A percentile compares a stretch with the other conserved stretches of the same genome.
Evolutionary conservation across 768 basidiomycete genomes (phyloP).

Genomic region (Bullera alba): DNA sequence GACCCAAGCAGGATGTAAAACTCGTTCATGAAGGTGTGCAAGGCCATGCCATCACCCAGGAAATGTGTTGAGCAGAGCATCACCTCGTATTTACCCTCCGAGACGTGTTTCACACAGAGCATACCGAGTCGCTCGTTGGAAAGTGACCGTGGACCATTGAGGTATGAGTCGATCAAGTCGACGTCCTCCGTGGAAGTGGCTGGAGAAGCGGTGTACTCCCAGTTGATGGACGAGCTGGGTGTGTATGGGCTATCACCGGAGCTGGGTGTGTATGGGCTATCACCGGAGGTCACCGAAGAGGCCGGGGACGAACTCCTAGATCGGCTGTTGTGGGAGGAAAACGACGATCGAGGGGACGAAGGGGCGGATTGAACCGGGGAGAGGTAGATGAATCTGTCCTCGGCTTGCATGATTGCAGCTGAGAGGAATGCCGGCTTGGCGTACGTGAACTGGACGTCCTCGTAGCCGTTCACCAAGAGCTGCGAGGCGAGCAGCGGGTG

Average conservation of each 20-base stretch:
- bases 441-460: constrained; percentile 58
- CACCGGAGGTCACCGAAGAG: no score
- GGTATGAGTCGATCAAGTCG: constrained; percentile 58
- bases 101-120: constrained; percentile 23
- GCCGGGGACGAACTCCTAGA: no score
- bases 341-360: no score
- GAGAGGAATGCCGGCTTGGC: constrained; percentile 17
- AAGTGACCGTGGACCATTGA: constrained; percentile 71
- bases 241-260: not conserved
- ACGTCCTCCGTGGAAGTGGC: not conserved
- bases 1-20: constrained; percentile 61
- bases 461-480: constrained; percentile 52
- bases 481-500: constrained; percentile 67
- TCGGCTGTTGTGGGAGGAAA: no score
- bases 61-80: constrained; percentile 73
- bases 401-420: constrained; percentile 53
- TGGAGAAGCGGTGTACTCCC: no score
- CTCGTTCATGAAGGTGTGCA: constrained; percentile 74
- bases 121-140: constrained; percentile 59
- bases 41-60: constrained; percentile 78
- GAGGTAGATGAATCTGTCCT: constrained; percentile 16
- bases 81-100: constrained; percentile 53
- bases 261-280: no score
- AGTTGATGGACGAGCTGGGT: not conserved
- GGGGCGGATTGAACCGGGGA: not conserved